Base-by-base conservation (phyloP, 2,329 filamentous ascomycete genomes). In the Chalaropsis thielavioides region DNA sequence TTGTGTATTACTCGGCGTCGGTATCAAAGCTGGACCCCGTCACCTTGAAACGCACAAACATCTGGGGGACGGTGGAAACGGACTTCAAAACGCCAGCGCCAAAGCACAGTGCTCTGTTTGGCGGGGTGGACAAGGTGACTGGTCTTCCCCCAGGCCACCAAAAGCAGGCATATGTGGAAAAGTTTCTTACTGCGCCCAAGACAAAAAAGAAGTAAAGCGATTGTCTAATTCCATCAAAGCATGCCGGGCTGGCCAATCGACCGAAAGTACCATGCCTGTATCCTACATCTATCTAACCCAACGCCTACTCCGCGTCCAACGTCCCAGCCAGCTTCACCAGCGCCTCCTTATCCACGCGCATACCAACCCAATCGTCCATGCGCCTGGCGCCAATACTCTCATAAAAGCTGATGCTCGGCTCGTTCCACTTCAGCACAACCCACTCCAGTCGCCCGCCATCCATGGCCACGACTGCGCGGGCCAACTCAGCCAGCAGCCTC, bases 391-490 rank as follows among this genome's bases (percentile, higher is more conserved):
- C 89, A 63, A 86, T 81, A 67, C 78, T 80, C 74, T 86, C 79
- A 73, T 97, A 97, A 72, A 97, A 96, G 70, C 85, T 80, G 76
- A 97, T 88, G 73, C 88, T 92, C 7, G 90, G 89, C 78, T 89
- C 83, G 72, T 97, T 97, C 91, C 91, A 96, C 76, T 89, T 92
- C 70, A 96, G 75, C 68, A 96, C 94, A 69, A 81, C 85, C 92
- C 92, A 97, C 72, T 97, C 92, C 64, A 97, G 76, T 66, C 92
- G 80, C 7, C 81, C 85, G 0, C 91, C 91, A 2, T 82, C 79
- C 69, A 92, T 86, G 63, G 81, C 80, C 63, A 88, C 72, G 2
- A 90, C 86, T 77, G 96, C 89, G 71, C 82, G 83, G n/a, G 92
- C 92, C 72, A 96, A 76, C 69, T 84, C 83, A 68, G 82, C 82